Evolutionary conservation across 805 yeast species (phyloP).

Genomic region (Clavispora fructus): DNA sequence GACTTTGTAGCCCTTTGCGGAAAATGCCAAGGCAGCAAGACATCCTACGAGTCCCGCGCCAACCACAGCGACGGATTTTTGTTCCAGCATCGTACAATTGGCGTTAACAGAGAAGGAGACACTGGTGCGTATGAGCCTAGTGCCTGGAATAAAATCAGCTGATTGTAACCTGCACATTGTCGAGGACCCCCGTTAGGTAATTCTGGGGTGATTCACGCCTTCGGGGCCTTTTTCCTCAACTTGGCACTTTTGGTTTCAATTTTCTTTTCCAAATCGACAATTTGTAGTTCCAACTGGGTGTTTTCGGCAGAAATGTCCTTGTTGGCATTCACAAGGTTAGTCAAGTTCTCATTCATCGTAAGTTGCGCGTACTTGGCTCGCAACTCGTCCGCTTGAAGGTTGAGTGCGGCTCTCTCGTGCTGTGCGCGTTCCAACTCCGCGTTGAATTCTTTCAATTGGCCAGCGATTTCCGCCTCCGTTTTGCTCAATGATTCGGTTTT

Average conservation of each 20-base stretch:
- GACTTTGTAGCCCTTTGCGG: conserved; percentile 66
- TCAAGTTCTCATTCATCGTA: conserved; percentile 34
- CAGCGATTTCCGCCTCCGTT: conserved; percentile 33
- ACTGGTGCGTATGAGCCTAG: not conserved
- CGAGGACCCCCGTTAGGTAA: not conserved
- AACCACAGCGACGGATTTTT: conserved; percentile 45
- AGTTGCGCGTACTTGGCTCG: conserved; percentile 24
- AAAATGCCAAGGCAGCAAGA: conserved; percentile 74
- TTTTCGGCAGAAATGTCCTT: conserved; percentile 24
- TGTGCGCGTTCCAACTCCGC: conserved; percentile 17
- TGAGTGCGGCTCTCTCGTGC: conserved; percentile 15
- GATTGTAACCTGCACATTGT: not conserved
- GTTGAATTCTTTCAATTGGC: conserved; percentile 26
- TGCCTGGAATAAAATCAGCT: not conserved
- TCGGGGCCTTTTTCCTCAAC: conserved; percentile 6
- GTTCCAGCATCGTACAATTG: conserved; percentile 1
- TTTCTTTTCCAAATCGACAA: conserved; percentile 18
- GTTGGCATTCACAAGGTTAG: conserved; percentile 36
- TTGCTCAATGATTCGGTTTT: conserved; percentile 26
- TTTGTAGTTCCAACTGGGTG: conserved; percentile 6
- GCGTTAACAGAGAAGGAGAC: not conserved
- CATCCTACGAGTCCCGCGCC: conserved; percentile 94
- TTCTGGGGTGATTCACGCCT: not conserved
- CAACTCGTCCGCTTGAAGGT: conserved; percentile 10
- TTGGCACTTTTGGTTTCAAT: conserved; percentile 26